Evolutionary conservation across 495 filamentous ascomycete genomes (phyloP).

Genomic region (Tuber calosporum): DNA sequence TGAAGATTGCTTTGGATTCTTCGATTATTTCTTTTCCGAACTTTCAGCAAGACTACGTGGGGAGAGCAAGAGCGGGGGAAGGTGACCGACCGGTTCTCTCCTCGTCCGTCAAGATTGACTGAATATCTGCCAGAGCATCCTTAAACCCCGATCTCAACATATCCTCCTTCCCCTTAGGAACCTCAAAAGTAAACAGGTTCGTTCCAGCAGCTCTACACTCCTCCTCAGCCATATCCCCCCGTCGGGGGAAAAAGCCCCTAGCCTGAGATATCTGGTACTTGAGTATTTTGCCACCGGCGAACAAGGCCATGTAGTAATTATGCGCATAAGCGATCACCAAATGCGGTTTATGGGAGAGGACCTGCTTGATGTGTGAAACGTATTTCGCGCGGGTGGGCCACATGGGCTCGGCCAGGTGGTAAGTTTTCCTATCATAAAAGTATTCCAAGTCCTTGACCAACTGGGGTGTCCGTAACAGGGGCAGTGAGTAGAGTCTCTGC

Average conservation of each 20-base stretch:
- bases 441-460: constrained; percentile 31
- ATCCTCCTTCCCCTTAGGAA: constrained; percentile 25
- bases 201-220: constrained; percentile 21
- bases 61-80: not conserved
- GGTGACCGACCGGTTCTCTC: constrained; percentile 28
- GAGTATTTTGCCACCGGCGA: constrained; percentile 39
- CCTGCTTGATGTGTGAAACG: constrained; percentile 27
- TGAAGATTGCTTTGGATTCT: constrained; percentile 34
- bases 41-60: not conserved
- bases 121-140: constrained; percentile 21
- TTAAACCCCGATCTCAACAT: constrained; percentile 26
- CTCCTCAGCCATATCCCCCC: constrained; percentile 19
- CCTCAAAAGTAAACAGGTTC: constrained; percentile 37
- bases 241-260: constrained; percentile 32
- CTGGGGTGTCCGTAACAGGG: constrained; percentile 23
- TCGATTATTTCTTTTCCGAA: constrained; percentile 29
- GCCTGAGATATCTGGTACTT: constrained; percentile 25
- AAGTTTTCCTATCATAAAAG: constrained; percentile 13
- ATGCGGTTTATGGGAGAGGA: constrained; percentile 29
- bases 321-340: constrained; percentile 39
- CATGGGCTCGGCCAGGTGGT: constrained; percentile 7
- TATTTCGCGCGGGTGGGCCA: constrained; percentile 7
- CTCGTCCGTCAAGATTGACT: constrained; percentile 19
- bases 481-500: constrained; percentile 24
- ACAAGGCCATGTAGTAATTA: constrained; percentile 40